phyloP scores from a whole-genome alignment of 192 early-diverging fungal genomes.

The Coemansia nantahalensis region DNA sequence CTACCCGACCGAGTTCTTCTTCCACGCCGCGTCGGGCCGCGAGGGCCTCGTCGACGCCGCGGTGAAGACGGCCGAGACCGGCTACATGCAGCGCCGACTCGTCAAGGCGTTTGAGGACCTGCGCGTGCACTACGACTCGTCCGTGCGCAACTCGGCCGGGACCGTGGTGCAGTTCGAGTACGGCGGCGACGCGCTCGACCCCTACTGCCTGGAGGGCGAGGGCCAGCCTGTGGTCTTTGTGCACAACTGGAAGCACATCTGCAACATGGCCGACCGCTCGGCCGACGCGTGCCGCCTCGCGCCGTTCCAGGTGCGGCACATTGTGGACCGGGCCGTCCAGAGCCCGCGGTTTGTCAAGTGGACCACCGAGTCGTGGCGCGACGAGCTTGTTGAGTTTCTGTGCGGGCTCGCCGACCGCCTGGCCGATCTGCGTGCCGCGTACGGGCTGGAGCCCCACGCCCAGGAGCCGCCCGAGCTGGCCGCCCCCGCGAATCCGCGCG shows the following conservation, averaged over 20 bases:
- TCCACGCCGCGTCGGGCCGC: conserved; percentile 99
- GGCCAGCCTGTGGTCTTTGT: conserved; percentile 84
- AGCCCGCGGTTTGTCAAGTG: conserved; percentile 39
- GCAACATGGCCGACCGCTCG: conserved; percentile 19
- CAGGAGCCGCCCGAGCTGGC: conserved; percentile 14
- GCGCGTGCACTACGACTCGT: conserved; percentile 91
- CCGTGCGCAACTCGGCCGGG: conserved; percentile 90
- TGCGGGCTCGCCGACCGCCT: conserved; percentile 58
- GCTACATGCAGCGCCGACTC: conserved; percentile 95
- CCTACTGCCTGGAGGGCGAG: conserved; percentile 87
- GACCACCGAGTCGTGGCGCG: conserved; percentile 57
- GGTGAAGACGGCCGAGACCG: conserved; percentile 99
- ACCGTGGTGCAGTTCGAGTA: conserved; percentile 92
- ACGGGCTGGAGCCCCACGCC: conserved; percentile 26
- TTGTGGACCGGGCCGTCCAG: conserved; percentile 54
- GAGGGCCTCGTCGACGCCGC: conserved; percentile 99
- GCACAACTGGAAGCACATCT: conserved; percentile 72
- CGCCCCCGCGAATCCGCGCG: conserved; percentile 11
- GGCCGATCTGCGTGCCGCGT: conserved; percentile 51
- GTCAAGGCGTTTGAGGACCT: conserved; percentile 98
- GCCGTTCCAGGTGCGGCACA: conserved; percentile 49
- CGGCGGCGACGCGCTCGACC: conserved; percentile 96
- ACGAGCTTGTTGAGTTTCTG: conserved; percentile 60
- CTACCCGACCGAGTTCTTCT: conserved; percentile 96
- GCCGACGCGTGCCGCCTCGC: conserved; percentile 28